Evolutionary conservation across 805 yeast species (phyloP), one percentile per base, ranked within the genome.

Genomic region (Lachancea thermotolerans): DNA sequence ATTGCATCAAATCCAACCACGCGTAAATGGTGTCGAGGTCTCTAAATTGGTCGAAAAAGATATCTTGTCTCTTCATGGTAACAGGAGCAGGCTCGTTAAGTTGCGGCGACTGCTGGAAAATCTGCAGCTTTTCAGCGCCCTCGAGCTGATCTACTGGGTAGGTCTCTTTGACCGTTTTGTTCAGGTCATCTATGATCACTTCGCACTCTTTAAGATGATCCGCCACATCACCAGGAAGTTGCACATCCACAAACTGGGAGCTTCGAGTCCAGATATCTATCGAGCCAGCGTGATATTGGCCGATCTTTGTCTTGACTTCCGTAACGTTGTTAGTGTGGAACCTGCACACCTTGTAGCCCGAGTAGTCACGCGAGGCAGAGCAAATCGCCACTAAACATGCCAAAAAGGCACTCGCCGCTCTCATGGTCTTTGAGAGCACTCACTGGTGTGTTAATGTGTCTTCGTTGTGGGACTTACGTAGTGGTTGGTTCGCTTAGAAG

Each of bases 11-110:
- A 38, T 78, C 82, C 51, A 82, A 69, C 95, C 95, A 87, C 1
- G 80, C 68, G 54, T 85, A 73, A 15, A 89, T 81, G 3, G 87
- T 75, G 28, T 75, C 74, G 48, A 86, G 66, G 28, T 83, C 78
- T 48, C 90, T 71, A 64, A 79, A 88, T 41, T 78, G 81, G 49
- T 72, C 74, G 62, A 88, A 88, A 59, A 88, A 88, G 3, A 79
- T 50, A 47, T 81, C 85, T 0, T 70, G 54, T 10, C 57, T 41
- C 16, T 53, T 49, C 15, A 49, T 47, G 27, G 51, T 35, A 16
- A 46, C 49, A 2, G 45, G 8, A 37, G 44, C 10, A 14, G 31
- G 49, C 46, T 33, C 32, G 12, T n/a, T 12, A 10, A 18, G n/a
- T 27, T 21, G 43, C 37, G 25, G 25, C 27, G 25, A 21, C 27